These are phyloP conservation scores for Podospora anserina DNA, from an alignment of 495 filamentous ascomycete species.

Conservation along the genomic window DNA sequence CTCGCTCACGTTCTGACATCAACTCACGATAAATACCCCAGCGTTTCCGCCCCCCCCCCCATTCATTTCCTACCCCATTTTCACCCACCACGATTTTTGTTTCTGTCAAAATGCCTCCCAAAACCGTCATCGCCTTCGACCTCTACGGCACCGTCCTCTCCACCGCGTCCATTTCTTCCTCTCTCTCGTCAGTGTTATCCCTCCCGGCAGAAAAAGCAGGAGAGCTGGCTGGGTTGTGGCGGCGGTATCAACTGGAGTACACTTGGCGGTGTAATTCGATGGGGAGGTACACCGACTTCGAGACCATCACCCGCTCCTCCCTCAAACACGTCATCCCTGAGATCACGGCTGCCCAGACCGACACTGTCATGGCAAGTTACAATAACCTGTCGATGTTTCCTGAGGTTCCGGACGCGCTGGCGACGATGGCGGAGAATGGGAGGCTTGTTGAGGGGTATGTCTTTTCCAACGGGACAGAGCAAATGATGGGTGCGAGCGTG, in stretches of 20 bases:
- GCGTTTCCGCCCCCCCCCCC: background rate
- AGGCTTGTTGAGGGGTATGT: background rate
- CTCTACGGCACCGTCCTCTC: slow-evolving; percentile 72
- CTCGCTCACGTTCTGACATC: background rate
- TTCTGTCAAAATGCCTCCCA: slow-evolving; percentile 9
- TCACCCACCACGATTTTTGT: background rate
- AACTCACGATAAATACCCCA: background rate
- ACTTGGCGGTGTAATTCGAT: background rate
- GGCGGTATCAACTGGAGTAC: background rate
- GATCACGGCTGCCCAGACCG: background rate
- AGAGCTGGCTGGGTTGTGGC: background rate
- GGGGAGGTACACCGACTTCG: background rate
- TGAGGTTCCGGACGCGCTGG: background rate
- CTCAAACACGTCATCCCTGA: background rate
- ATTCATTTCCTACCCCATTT: background rate
- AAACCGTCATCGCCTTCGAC: slow-evolving; percentile 65
- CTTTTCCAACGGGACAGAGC: background rate
- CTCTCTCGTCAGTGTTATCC: background rate
- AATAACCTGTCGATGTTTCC: background rate
- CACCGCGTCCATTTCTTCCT: slow-evolving; percentile 61
- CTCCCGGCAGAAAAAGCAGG: slow-evolving; percentile 25
- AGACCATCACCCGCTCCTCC: background rate
- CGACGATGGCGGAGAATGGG: background rate
- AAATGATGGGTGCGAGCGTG: background rate
- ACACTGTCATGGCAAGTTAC: background rate